phyloP scores from a whole-genome alignment of 2,329 filamentous ascomycete species.

The Diaporthe sp. region DNA sequence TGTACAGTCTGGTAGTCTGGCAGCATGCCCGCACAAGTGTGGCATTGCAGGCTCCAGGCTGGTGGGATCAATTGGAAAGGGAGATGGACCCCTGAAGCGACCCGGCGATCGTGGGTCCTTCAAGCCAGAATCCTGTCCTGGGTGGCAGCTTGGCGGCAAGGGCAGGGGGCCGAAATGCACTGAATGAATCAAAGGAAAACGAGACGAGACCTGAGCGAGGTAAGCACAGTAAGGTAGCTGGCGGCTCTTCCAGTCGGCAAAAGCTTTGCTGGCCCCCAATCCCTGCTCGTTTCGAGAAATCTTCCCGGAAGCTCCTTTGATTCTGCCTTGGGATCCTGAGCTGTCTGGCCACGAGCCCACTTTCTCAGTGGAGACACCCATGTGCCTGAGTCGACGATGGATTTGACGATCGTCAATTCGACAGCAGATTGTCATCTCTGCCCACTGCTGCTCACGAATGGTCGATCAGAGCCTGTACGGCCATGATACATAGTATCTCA shows the following conservation, averaged over 20 bases:
- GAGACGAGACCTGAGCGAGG: constrained; percentile 24
- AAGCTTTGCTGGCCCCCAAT: neutral
- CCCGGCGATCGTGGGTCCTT: constrained; percentile 29
- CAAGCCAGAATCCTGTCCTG: constrained; percentile 25
- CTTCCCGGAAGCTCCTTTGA: constrained; percentile 25
- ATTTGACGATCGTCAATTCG: constrained; percentile 8
- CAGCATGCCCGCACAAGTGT: constrained; percentile 14
- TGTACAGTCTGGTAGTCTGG: neutral
- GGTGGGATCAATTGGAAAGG: constrained; percentile 33
- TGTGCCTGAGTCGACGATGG: constrained; percentile 20
- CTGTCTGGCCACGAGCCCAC: constrained; percentile 18
- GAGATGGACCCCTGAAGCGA: constrained; percentile 33
- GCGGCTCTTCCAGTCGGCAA: constrained; percentile 21
- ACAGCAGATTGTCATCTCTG: constrained; percentile 31
- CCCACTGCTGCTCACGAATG: neutral
- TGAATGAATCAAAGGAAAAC: constrained; percentile 30
- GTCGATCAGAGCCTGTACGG: neutral
- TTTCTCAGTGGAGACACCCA: neutral
- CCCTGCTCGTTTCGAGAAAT: constrained; percentile 27
- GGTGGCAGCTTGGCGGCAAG: constrained; percentile 30
- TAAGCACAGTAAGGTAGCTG: neutral
- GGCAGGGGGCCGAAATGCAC: constrained; percentile 13
- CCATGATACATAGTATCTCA: neutral
- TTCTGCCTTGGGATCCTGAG: neutral
- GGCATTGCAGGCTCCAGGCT: constrained; percentile 20